phyloP scores from a whole-genome alignment of 2,329 filamentous ascomycete species.

The Rutstroemia sp. region DNA sequence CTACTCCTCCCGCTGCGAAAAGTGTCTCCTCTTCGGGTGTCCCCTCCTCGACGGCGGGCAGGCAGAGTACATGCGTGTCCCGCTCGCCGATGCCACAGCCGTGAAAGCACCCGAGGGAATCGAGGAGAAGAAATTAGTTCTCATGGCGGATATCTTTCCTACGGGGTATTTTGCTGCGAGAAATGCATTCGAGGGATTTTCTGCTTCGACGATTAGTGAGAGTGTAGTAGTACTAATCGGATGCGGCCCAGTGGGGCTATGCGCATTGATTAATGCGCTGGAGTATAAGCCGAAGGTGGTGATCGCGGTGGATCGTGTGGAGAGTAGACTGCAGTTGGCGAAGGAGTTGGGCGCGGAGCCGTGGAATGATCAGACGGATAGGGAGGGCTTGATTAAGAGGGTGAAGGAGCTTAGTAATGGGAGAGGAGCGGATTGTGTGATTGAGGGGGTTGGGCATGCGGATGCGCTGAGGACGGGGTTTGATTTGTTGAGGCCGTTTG shows the following conservation, averaged over 20 bases:
- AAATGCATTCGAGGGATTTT: slow-evolving; percentile 64
- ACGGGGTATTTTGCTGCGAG: slow-evolving; percentile 77
- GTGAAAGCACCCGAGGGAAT: slow-evolving; percentile 66
- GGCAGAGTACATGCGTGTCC: slow-evolving; percentile 76
- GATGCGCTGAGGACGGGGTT: slow-evolving; percentile 63
- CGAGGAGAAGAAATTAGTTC: slow-evolving; percentile 64
- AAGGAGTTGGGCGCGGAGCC: slow-evolving; percentile 70
- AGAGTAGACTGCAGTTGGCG: slow-evolving; percentile 66
- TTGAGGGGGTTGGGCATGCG: slow-evolving; percentile 69
- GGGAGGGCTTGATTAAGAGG: slow-evolving; percentile 54
- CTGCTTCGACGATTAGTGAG: slow-evolving; percentile 47
- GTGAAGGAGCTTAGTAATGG: slow-evolving; percentile 71
- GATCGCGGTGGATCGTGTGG: slow-evolving; percentile 73
- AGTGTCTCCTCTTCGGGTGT: slow-evolving; percentile 64
- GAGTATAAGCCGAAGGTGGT: slow-evolving; percentile 68
- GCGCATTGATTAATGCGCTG: slow-evolving; percentile 71
- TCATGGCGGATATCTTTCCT: slow-evolving; percentile 93
- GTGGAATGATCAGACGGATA: slow-evolving; percentile 67
- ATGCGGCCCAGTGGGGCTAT: slow-evolving; percentile 80
- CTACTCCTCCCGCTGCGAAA: slow-evolving; percentile 69
- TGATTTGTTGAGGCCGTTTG: slow-evolving; percentile 65
- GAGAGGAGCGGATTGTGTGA: slow-evolving; percentile 75
- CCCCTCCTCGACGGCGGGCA: slow-evolving; percentile 67
- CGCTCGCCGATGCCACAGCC: slow-evolving; percentile 73
- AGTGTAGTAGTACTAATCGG: slow-evolving; percentile 74